Evolutionary conservation across 177 flowering plant genomes (phyloP).

Genomic region (Vitis hybrid): DNA sequence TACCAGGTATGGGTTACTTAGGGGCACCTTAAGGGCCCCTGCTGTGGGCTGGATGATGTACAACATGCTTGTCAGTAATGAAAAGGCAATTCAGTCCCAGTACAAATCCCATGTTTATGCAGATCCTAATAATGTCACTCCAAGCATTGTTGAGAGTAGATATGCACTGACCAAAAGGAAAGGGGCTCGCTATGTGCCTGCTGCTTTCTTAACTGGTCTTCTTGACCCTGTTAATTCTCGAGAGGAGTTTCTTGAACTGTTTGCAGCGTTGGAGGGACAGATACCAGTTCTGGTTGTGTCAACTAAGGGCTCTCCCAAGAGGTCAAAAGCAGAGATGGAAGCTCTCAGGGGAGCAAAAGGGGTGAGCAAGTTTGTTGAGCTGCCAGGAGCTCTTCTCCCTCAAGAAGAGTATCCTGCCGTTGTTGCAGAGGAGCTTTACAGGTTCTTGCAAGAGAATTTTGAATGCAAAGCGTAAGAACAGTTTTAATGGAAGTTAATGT

Average conservation of each 20-base stretch:
- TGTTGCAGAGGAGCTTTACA: constrained; percentile 77
- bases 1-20: constrained; percentile 70
- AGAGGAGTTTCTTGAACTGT: constrained; percentile 73
- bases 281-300: constrained; percentile 68
- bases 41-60: constrained; percentile 99
- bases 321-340: constrained; percentile 97
- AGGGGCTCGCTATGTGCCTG: constrained; percentile 94
- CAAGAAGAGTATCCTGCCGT: constrained; percentile 84
- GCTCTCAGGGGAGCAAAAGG: constrained; percentile 80
- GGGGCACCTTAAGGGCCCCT: constrained; percentile 86
- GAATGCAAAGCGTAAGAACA: constrained; percentile 7
- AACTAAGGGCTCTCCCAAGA: constrained; percentile 68
- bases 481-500: not conserved
- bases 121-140: constrained; percentile 79
- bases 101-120: constrained; percentile 95
- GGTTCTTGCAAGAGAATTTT: constrained; percentile 60
- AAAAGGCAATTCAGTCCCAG: constrained; percentile 87
- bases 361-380: constrained; percentile 82
- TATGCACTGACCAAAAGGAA: constrained; percentile 69
- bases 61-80: constrained; percentile 91
- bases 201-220: constrained; percentile 93
- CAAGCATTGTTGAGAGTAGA: constrained; percentile 64
- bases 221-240: constrained; percentile 84
- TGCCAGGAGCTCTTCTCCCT: constrained; percentile 90
- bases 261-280: constrained; percentile 63